A percentile compares a stretch with the other conserved stretches of the same genome.
These are phyloP conservation scores for Colletotrichum truncatum DNA, from an alignment of 2,329 filamentous ascomycete genomes.

Conservation along the genomic window DNA sequence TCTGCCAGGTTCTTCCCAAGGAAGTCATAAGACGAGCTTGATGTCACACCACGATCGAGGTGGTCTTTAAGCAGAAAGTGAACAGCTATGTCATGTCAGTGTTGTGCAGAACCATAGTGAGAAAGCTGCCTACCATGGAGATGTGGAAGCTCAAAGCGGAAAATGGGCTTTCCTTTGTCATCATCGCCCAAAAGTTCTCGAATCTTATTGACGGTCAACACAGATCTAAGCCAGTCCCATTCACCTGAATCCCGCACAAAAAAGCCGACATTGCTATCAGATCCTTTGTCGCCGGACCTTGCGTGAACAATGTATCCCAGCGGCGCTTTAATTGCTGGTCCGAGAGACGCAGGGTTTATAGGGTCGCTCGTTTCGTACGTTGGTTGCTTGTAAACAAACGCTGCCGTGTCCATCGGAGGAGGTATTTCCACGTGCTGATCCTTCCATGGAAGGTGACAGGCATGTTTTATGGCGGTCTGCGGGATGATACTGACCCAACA, in stretches of 20 bases:
- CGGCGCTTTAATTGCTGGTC: conserved; percentile 37
- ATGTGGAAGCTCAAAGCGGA: conserved; percentile 54
- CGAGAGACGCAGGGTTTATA: conserved; percentile 36
- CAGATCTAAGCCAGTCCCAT: conserved; percentile 41
- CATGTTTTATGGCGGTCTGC: conserved; percentile 34
- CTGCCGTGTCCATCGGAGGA: conserved; percentile 32
- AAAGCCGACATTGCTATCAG: conserved; percentile 43
- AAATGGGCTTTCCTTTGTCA: conserved; percentile 46
- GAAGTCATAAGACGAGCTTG: conserved; percentile 40
- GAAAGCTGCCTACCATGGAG: conserved; percentile 6
- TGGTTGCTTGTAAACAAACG: conserved; percentile 36
- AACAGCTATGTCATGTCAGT: conserved; percentile 30
- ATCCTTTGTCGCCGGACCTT: conserved; percentile 51
- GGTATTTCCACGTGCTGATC: conserved; percentile 30
- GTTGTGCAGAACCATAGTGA: too few species aligned
- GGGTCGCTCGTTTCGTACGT: conserved; percentile 39
- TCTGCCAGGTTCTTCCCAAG: conserved; percentile 41
- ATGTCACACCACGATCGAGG: conserved; percentile 32
- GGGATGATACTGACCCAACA: conserved; percentile 35
- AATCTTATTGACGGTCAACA: conserved; percentile 50
- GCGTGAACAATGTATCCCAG: conserved; percentile 42
- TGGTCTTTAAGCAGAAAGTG: conserved; percentile 55
- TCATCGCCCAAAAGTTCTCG: conserved; percentile 47
- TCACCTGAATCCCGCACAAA: conserved; percentile 33
- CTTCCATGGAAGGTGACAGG: conserved; percentile 36